phyloP scores from a whole-genome alignment of 306 rosid species.

The Trifolium pratense region DNA sequence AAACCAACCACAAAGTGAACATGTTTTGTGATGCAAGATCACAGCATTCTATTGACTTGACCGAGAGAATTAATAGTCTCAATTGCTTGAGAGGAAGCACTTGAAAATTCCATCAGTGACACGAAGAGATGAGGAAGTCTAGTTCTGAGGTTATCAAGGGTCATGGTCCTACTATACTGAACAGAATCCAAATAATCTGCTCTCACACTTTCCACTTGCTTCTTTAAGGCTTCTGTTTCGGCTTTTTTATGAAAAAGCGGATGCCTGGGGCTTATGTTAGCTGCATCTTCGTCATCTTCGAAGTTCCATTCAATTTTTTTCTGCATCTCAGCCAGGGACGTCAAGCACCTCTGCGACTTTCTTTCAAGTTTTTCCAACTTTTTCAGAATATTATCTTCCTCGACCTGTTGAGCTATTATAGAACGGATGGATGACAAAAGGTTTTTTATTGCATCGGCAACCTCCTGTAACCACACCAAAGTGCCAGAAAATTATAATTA shows the following conservation, averaged over 20 bases:
- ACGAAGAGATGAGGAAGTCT: constrained; percentile 75
- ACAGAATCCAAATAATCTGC: constrained; percentile 58
- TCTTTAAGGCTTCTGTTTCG: constrained; percentile 67
- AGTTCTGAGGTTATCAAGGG: constrained; percentile 61
- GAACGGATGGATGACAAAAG: constrained; percentile 56
- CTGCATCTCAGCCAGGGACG: constrained; percentile 58
- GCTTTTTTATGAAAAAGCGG: constrained; percentile 63
- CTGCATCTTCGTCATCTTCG: constrained; percentile 41
- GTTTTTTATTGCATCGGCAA: constrained; percentile 72
- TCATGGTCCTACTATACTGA: constrained; percentile 57
- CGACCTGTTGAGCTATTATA: constrained; percentile 63
- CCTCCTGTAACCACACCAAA: constrained; percentile 56
- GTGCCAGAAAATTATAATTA: constrained; percentile 23
- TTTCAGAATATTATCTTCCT: constrained; percentile 63
- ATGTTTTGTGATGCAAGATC: constrained; percentile 37
- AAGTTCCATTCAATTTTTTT: constrained; percentile 44
- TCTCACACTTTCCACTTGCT: constrained; percentile 64
- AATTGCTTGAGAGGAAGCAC: constrained; percentile 61
- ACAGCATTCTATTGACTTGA: constrained; percentile 46
- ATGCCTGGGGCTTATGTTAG: constrained; percentile 61
- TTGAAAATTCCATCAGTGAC: constrained; percentile 62
- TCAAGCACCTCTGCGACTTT: constrained; percentile 59
- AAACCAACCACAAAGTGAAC: constrained; percentile 24
- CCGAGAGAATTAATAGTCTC: constrained; percentile 51
- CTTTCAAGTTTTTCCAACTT: constrained; percentile 65